Evolutionary conservation across 108 stramenopile genomes (phyloP), one percentile per base, ranked within the genome.

Genomic region (Tribonema minus): DNA sequence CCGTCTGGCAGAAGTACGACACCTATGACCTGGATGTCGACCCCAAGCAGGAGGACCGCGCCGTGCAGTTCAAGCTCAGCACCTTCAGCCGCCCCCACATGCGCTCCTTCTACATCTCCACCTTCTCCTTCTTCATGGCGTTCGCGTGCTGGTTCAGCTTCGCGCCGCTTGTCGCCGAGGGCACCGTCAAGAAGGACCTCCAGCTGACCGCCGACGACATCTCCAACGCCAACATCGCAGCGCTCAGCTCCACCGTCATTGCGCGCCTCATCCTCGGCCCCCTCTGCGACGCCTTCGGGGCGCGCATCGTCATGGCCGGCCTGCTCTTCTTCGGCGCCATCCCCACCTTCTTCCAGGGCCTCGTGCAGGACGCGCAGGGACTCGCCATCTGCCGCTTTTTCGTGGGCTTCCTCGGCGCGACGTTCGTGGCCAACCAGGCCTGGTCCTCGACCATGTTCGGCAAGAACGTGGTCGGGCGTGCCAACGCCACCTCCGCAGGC

Each of bases 101-200:
- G 46, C 46, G 46, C 9, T 9, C 46, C 20, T 54, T 54, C 46
- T 54, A 20, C 15, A 20, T 54, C 15, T 54, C 46, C 15, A 54
- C 46, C 46, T 54, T 54, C 46, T 54, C 46, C 46, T 54, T 54
- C 46, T 54, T 54, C 46, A 54, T 54, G 46, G 91, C 92, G 3
- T 94, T 94, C 86, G 83, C 89, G 80, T 84, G 88, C 72, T 94
- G 93, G 93, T 94, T 94, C 82, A 34, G 90, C 32, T 84, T 89
- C 63, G 91, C 93, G 15, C 93, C 76, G 27, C 87, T 94, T 40
- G 38, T 94, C 34, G 72, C 85, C 5, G 91, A 91, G 70, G n/a
- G n/a, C n/a, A n/a, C n/a, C n/a, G 86, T 94, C 41, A 66, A 72
- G 67, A 40, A 62, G 1, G 80, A 64, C 15, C 88, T 94, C 7